phyloP scores from a whole-genome alignment of 2,329 filamentous ascomycete species.

The Aspergillus tanneri region DNA sequence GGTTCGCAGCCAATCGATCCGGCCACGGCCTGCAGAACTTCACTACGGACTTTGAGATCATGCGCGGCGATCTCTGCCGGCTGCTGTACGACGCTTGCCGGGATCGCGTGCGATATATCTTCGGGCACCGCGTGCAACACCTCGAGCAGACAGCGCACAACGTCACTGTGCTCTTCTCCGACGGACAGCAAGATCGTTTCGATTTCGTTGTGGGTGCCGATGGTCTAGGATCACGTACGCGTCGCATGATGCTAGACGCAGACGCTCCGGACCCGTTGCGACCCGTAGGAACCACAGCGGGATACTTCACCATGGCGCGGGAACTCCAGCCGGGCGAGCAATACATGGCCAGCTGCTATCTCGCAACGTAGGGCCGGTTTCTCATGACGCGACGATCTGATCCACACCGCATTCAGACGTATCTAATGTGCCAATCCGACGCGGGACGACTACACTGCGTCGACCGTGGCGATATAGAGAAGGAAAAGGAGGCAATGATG shows the following conservation, averaged over 20 bases:
- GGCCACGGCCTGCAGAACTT: conserved; percentile 39
- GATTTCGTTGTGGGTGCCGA: conserved; percentile 34
- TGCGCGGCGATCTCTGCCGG: conserved; percentile 53
- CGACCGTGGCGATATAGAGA: conserved; percentile 32
- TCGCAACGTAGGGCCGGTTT: too few species aligned
- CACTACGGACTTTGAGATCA: conserved; percentile 55
- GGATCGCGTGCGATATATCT: conserved; percentile 29
- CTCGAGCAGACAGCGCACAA: conserved; percentile 23
- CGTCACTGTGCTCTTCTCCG: conserved; percentile 25
- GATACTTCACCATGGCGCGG: conserved; percentile 41
- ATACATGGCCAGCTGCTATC: conserved; percentile 39
- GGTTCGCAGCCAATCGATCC: conserved; percentile 42
- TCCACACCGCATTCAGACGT: conserved; percentile 39
- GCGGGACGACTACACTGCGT: conserved; percentile 28
- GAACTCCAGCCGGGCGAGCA: conserved; percentile 30
- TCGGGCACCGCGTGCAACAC: conserved; percentile 30
- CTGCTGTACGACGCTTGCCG: conserved; percentile 42
- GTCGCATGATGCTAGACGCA: conserved; percentile 21
- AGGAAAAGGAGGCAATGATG: conserved; percentile 43
- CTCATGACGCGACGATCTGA: too few species aligned
- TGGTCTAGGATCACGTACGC: conserved; percentile 26
- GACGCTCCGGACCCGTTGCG: conserved; percentile 21
- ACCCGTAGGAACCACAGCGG: conserved; percentile 29
- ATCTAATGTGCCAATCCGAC: too few species aligned
- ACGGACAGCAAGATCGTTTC: conserved; percentile 22